Base-by-base conservation (phyloP, 1,284 basidiomycete species). In the Amylostereum areolatum region DNA sequence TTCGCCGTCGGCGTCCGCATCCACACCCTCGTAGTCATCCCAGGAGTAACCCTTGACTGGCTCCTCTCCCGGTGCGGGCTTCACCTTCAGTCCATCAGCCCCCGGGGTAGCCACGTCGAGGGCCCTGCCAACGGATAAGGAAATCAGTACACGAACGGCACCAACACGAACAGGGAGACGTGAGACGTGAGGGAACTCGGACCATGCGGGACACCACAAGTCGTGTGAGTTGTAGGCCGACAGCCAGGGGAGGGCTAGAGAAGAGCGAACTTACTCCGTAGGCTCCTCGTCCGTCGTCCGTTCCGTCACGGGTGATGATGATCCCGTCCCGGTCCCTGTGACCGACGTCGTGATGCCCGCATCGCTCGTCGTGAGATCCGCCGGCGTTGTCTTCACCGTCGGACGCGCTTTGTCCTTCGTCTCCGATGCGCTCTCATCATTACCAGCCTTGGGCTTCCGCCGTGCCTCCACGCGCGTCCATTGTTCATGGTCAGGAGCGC, bases 11-110 rank as follows among this genome's bases (percentile, higher is more conserved):
- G 71, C 78, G 53, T 77, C 81, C 4, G 74, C 77, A 50, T 81
- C 79, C 24, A 81, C 78, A 49, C 87, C 82, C 50, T 88, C 87
- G 58, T 88, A 88, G 66, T 88, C 85, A 0, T 67, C 81, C 85
- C 83, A 86, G 0, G 83, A 78, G 63, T 83, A 85, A 0, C 84
- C 84, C 9, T 70, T 64, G 3, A 77, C 80, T 12, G 84, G 83
- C 40, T 72, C 67, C 51, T 85, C 80, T 46, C 71, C 72, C 11
- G 77, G 66, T 2, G 86, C 73, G 10, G 80, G 80, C 70, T 85
- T 77, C 44, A 87, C 82, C 33, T 81, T 79, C 8, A 80, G 67
- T 6, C 80, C 45, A 3, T 71, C 66, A 2, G 80, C 78, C 52
- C 77, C 77, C 2, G 83, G 69, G 24, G 70, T 72, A 25, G 52